Conservation (phyloP, 352 stramenopile species). For the Pythium phragmitis region DNA sequence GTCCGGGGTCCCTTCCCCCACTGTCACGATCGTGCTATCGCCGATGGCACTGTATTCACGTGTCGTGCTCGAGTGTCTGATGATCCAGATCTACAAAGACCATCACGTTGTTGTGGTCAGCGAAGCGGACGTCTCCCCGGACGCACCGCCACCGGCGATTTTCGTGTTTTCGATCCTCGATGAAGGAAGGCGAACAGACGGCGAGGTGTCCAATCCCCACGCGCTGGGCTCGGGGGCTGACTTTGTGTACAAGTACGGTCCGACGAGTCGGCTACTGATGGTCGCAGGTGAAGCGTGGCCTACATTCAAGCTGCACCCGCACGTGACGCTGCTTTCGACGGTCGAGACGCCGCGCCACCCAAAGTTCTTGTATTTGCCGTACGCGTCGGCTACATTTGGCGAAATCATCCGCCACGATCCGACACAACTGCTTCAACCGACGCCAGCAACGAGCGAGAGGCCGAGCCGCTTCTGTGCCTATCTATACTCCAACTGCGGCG, state of each 20-base stretch:
- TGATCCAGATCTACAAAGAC: slow-evolving; percentile 24
- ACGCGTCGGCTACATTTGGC: slow-evolving; percentile 41
- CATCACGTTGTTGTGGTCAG: slow-evolving; percentile 33
- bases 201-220: background rate
- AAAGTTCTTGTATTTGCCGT: slow-evolving; percentile 16
- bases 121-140: slow-evolving; percentile 10
- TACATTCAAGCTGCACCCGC: background rate
- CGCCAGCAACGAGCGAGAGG: background rate
- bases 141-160: slow-evolving; percentile 26
- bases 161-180: slow-evolving; percentile 35
- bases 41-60: background rate
- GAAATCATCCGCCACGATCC: slow-evolving; percentile 35
- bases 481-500: slow-evolving; percentile 45
- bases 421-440: slow-evolving; percentile 24
- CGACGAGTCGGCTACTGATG: slow-evolving; percentile 9
- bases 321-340: slow-evolving; percentile 12
- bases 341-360: background rate
- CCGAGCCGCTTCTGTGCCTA: slow-evolving; percentile 44
- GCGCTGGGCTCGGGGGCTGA: background rate
- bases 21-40: slow-evolving; percentile 13
- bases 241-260: slow-evolving; percentile 8
- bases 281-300: slow-evolving; percentile 11
- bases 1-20: background rate
- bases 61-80: slow-evolving; percentile 34
- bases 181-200: slow-evolving; percentile 1